Percentiles rank a stretch among this genome's conserved stretches.
Conservation (phyloP, 805 yeast genomes). For the Yamadazyma endophytica region DNA sequence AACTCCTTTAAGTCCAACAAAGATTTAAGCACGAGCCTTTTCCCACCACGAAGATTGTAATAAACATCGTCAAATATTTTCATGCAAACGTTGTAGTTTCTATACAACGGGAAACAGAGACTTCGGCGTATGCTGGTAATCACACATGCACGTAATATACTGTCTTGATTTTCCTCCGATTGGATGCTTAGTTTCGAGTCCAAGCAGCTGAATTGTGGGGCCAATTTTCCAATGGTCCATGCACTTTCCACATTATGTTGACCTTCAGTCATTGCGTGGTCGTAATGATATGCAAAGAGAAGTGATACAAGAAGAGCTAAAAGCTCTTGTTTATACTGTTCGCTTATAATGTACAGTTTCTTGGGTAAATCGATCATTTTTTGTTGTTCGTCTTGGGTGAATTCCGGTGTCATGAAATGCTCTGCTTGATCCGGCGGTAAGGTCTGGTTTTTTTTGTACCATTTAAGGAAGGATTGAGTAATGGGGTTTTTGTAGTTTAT, state of each 20-base stretch:
- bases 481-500: conserved; percentile 52
- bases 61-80: conserved; percentile 77
- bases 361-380: conserved; percentile 67
- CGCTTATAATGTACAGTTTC: conserved; percentile 53
- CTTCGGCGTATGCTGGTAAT: conserved; percentile 69
- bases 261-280: conserved; percentile 67
- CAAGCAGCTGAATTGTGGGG: conserved; percentile 72
- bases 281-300: conserved; percentile 72
- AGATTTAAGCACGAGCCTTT: conserved; percentile 55
- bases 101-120: conserved; percentile 72
- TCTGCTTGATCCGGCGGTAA: conserved; percentile 18
- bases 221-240: conserved; percentile 87
- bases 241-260: conserved; percentile 80
- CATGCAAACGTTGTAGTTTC: conserved; percentile 58
- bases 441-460: conserved; percentile 40
- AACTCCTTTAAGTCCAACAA: conserved; percentile 63
- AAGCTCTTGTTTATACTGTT: conserved; percentile 43
- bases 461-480: conserved; percentile 39
- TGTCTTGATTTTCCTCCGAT: conserved; percentile 13
- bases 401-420: conserved; percentile 42
- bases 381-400: conserved; percentile 59
- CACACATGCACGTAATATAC: conserved; percentile 49
- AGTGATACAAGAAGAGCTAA: conserved; percentile 64
- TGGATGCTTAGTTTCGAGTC: conserved; percentile 51
- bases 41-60: conserved; percentile 62